phyloP scores from a whole-genome alignment of 495 filamentous ascomycete species.

The Aspergillus incahuasiensis region DNA sequence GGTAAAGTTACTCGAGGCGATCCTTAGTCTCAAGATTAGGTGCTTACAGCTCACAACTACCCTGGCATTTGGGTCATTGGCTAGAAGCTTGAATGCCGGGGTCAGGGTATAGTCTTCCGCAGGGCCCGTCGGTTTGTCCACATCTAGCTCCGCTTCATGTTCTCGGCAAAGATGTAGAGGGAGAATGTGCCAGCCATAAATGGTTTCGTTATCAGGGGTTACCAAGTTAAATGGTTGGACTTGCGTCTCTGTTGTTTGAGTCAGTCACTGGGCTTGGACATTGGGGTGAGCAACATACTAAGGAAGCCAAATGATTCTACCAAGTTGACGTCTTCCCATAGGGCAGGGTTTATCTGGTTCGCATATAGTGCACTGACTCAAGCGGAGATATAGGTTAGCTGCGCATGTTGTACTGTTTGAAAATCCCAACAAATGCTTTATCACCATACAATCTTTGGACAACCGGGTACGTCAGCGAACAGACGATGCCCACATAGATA shows the following conservation, averaged over 20 bases:
- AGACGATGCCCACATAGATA: conserved; percentile 47
- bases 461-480: conserved; percentile 41
- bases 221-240: conserved; percentile 53
- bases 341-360: conserved; percentile 63
- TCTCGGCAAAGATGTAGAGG: conserved; percentile 50
- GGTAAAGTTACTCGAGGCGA: not conserved
- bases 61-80: conserved; percentile 49
- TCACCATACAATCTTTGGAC: conserved; percentile 47
- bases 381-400: conserved; percentile 9
- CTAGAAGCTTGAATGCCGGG: conserved; percentile 48
- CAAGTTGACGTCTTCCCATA: conserved; percentile 64
- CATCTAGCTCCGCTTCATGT: conserved; percentile 43
- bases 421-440: not conserved
- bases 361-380: conserved; percentile 65
- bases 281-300: conserved; percentile 45
- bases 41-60: conserved; percentile 56
- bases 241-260: conserved; percentile 45
- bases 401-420: not conserved
- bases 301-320: conserved; percentile 79
- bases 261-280: conserved; percentile 3
- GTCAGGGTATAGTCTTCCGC: conserved; percentile 41
- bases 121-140: conserved; percentile 39
- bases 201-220: conserved; percentile 53
- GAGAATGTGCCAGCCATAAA: conserved; percentile 60
- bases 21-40: not conserved